These are phyloP conservation scores for Coemansia javaensis DNA, from an alignment of 192 early-diverging fungal species.

Conservation along the genomic window DNA sequence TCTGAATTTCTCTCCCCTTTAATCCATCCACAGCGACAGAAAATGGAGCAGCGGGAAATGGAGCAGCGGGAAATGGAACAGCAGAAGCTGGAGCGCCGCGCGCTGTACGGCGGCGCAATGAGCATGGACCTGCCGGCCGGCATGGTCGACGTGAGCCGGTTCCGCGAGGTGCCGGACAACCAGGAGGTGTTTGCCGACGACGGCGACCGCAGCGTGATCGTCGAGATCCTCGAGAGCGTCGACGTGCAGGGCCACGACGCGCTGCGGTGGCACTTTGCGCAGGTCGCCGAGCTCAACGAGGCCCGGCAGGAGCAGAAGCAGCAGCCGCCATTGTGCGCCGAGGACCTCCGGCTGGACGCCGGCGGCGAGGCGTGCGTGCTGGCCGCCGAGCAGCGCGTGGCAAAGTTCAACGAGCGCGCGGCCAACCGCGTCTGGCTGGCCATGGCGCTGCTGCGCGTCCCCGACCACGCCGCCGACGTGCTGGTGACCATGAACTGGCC, in stretches of 20 bases:
- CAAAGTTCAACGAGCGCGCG: slow-evolving; percentile 71
- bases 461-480: slow-evolving; percentile 65
- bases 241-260: slow-evolving; percentile 49
- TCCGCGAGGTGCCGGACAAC: slow-evolving; percentile 82
- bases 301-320: slow-evolving; percentile 37
- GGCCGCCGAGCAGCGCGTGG: slow-evolving; percentile 61
- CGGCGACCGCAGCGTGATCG: slow-evolving; percentile 75
- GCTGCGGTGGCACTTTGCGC: slow-evolving; percentile 67
- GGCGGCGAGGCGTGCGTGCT: slow-evolving; percentile 41
- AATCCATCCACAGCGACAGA: not conserved
- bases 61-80: no score
- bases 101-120: slow-evolving; percentile 72
- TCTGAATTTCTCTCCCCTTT: no score
- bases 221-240: slow-evolving; percentile 77
- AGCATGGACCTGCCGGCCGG: slow-evolving; percentile 53
- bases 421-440: slow-evolving; percentile 61
- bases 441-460: slow-evolving; percentile 69
- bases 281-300: slow-evolving; percentile 76
- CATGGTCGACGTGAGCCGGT: slow-evolving; percentile 63
- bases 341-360: slow-evolving; percentile 4
- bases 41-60: not conserved
- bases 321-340: no score
- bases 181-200: slow-evolving; percentile 86
- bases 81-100: slow-evolving; percentile 1
- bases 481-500: slow-evolving; percentile 75